A percentile compares a stretch with the other conserved stretches of the same genome.
These are phyloP conservation scores for Dendrocalamus sinicus DNA, from an alignment of 176 grass and related monocot genomes.

Conservation along the genomic window DNA sequence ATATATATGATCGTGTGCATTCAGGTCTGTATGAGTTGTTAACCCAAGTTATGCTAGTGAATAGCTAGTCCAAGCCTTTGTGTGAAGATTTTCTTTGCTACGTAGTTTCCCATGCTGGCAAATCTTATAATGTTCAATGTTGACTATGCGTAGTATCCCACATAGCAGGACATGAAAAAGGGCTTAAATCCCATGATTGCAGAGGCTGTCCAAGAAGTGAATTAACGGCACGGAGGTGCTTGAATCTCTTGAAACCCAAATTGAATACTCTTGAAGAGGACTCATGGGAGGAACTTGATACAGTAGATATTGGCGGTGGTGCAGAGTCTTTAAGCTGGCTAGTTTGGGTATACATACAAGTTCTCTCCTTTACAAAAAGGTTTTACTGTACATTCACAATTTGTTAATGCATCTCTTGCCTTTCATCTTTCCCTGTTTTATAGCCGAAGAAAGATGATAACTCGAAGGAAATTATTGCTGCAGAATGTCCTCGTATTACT, in stretches of 20 bases:
- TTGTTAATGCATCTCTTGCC: background rate
- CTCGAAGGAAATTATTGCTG: constrained; percentile 67
- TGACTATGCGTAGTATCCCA: constrained; percentile 41
- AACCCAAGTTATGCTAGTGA: background rate
- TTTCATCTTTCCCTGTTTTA: background rate
- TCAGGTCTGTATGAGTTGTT: background rate
- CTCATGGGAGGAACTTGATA: constrained; percentile 95
- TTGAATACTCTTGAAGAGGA: constrained; percentile 83
- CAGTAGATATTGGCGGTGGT: constrained; percentile 66
- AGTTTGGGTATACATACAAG: constrained; percentile 70
- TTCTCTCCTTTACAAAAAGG: background rate
- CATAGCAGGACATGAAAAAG: constrained; percentile 45
- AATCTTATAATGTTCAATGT: constrained; percentile 16
- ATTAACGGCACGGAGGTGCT: constrained; percentile 65
- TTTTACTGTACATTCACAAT: background rate
- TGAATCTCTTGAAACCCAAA: constrained; percentile 88
- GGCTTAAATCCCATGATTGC: constrained; percentile 57
- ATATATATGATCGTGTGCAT: constrained; percentile 14
- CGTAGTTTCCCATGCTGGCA: constrained; percentile 4
- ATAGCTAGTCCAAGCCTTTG: constrained; percentile 8
- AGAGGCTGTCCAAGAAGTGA: constrained; percentile 89
- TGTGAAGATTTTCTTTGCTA: constrained; percentile 10
- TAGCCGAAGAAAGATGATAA: constrained; percentile 88
- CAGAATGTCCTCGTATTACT: constrained; percentile 73
- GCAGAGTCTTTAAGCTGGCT: constrained; percentile 79